Base-by-base conservation (phyloP, 2,329 filamentous ascomycete genomes). In the Colletotrichum magnum region DNA sequence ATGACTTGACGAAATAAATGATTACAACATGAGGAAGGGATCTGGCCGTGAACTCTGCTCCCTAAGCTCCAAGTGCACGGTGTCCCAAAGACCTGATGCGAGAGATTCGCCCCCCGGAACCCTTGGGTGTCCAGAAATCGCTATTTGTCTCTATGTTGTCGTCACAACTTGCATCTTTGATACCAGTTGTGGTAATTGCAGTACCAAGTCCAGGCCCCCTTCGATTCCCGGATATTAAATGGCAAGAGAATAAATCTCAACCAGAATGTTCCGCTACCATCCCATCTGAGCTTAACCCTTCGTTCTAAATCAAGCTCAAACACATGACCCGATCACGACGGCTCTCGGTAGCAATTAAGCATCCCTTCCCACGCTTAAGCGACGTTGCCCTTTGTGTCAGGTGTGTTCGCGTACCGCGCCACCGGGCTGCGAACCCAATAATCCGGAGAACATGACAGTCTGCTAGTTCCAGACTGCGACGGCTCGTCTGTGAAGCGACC, bases 401-500 rank as follows among this genome's bases (percentile, higher is more conserved):
- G n/a, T 43, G 16, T n/a, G 41, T 10, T 39, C 51, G 24, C 39
- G 36, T 47, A 36, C 41, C 51, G 15, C 41, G 39, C 28, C 51
- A 56, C 39, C 36, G 39, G 39, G 6, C 4, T 6, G 13, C 7
- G 32, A 36, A 36, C 10, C 26, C 21, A 13, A 28, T 39, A 13
- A 41, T 47, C 56, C 51, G 51, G 51, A 43, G 45, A 36, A 43
- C 18, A 47, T 16, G 16, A 47, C 15, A n/a, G 18, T 21, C 10
- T 48, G 18, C 41, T 28, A 21, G 52, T 63, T 48, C 53, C 45
- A 67, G 48, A 57, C 26, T 68, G 36, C 52, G 26, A 63, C 58
- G 52, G 36, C 64, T n/a, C 45, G 63, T 47, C 28, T 3, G 16
- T 16, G 32, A 68, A 58, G 58, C 58, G 52, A 45, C 26, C 13